These are phyloP conservation scores for Blastobotrys malaysiensis DNA, from an alignment of 1,139 yeast species.

Conservation along the genomic window DNA sequence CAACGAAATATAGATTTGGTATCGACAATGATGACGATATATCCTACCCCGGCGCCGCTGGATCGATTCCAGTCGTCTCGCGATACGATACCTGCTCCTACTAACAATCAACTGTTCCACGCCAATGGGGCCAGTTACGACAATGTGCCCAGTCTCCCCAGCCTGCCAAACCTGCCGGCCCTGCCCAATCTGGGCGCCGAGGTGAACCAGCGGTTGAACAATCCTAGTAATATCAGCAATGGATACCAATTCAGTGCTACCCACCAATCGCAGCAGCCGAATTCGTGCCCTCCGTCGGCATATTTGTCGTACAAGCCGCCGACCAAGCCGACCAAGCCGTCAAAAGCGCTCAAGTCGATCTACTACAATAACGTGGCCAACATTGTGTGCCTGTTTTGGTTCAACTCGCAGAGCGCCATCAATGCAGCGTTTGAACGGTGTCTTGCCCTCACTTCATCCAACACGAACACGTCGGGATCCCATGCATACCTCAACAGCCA, in stretches of 20 bases:
- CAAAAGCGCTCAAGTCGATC: constrained; percentile 7
- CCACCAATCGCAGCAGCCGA: neutral
- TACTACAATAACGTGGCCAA: constrained; percentile 27
- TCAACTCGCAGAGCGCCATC: constrained; percentile 15
- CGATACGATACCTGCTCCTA: neutral
- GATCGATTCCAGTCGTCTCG: neutral
- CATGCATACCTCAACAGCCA: neutral
- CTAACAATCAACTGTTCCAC: neutral
- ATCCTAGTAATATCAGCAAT: neutral
- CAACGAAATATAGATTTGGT: neutral
- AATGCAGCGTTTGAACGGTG: constrained; percentile 1
- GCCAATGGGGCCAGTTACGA: neutral
- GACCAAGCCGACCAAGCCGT: neutral
- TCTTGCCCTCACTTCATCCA: neutral
- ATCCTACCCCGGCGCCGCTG: neutral
- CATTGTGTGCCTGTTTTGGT: constrained; percentile 32
- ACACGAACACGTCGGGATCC: neutral
- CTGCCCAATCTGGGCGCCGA: neutral
- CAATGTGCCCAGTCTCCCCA: neutral
- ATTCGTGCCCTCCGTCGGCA: neutral
- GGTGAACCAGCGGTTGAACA: neutral
- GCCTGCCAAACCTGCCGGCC: too few species aligned
- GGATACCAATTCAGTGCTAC: too few species aligned
- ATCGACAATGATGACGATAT: neutral
- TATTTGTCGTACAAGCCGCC: neutral